Percentiles rank a stretch among this genome's conserved stretches.
Evolutionary conservation across 1,139 yeast species (phyloP).

Genomic region (Hansenula sp.): DNA sequence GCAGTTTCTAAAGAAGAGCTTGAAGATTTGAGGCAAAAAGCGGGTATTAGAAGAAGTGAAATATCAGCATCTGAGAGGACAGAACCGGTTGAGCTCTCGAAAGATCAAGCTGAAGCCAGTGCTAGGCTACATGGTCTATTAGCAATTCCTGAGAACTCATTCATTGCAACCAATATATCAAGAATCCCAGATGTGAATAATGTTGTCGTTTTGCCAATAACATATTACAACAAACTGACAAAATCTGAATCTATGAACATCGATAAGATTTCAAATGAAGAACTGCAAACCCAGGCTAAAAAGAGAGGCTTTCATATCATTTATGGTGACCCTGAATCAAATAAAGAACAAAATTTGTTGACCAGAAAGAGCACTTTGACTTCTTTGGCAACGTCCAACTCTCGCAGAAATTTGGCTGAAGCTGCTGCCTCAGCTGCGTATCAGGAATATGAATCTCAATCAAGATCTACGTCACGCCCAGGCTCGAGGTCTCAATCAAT

Average conservation of each 20-base stretch:
- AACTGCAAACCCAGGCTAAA: slow-evolving; percentile 40
- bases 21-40: slow-evolving; percentile 12
- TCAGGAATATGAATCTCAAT: slow-evolving; percentile 21
- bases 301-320: slow-evolving; percentile 42
- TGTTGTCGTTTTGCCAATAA: slow-evolving; percentile 60
- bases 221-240: slow-evolving; percentile 57
- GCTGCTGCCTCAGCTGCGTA: slow-evolving; percentile 25
- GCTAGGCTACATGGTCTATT: slow-evolving; percentile 46
- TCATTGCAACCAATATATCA: slow-evolving; percentile 56
- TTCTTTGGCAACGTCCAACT: slow-evolving; percentile 19
- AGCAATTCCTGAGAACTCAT: slow-evolving; percentile 51
- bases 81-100: slow-evolving; percentile 4
- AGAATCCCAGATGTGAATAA: slow-evolving; percentile 51
- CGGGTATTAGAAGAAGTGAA: slow-evolving; percentile 4
- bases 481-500: slow-evolving; percentile 15
- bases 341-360: slow-evolving; percentile 10
- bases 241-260: slow-evolving; percentile 39
- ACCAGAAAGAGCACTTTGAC: slow-evolving; percentile 19
- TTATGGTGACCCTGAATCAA: slow-evolving; percentile 3
- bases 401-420: slow-evolving; percentile 25
- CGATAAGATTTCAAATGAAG: slow-evolving; percentile 44
- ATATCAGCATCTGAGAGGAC: not conserved
- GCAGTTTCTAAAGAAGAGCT: slow-evolving; percentile 39
- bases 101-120: slow-evolving; percentile 19
- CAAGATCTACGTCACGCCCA: slow-evolving; percentile 16